Conservation (phyloP, 805 yeast species). For the Nakazawaea wyomingensis region DNA sequence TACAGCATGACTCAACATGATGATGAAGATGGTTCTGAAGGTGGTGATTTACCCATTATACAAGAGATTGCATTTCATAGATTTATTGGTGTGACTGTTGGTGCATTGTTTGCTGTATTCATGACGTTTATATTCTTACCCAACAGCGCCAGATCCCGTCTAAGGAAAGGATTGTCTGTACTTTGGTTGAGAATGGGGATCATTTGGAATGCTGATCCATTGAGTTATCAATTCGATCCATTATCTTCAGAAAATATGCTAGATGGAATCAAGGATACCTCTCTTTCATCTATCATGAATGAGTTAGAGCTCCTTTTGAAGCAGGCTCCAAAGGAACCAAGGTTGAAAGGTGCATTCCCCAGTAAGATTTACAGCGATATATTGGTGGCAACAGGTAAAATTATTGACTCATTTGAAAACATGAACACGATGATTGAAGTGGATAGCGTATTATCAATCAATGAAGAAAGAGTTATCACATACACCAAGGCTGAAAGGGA, state of each 20-base stretch:
- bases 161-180: slow-evolving; percentile 59
- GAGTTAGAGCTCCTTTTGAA: slow-evolving; percentile 56
- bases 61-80: slow-evolving; percentile 76
- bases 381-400: slow-evolving; percentile 51
- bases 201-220: slow-evolving; percentile 73
- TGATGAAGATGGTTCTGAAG: slow-evolving; percentile 56
- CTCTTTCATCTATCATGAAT: slow-evolving; percentile 44
- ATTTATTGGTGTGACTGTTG: slow-evolving; percentile 64
- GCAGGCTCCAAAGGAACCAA: slow-evolving; percentile 71
- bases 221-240: slow-evolving; percentile 36
- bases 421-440: slow-evolving; percentile 62
- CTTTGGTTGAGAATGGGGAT: slow-evolving; percentile 80
- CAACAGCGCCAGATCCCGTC: slow-evolving; percentile 65
- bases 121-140: slow-evolving; percentile 67
- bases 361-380: slow-evolving; percentile 42
- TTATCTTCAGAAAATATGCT: slow-evolving; percentile 22
- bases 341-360: slow-evolving; percentile 74
- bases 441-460: slow-evolving; percentile 46
- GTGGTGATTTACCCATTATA: slow-evolving; percentile 64
- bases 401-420: slow-evolving; percentile 72
- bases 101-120: slow-evolving; percentile 71
- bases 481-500: slow-evolving; percentile 52
- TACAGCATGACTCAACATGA: slow-evolving; percentile 60
- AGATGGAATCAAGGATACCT: slow-evolving; percentile 39
- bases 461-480: slow-evolving; percentile 52